These are phyloP conservation scores for Claviceps monticola DNA, from an alignment of 2,329 filamentous ascomycete species.

Conservation along the genomic window DNA sequence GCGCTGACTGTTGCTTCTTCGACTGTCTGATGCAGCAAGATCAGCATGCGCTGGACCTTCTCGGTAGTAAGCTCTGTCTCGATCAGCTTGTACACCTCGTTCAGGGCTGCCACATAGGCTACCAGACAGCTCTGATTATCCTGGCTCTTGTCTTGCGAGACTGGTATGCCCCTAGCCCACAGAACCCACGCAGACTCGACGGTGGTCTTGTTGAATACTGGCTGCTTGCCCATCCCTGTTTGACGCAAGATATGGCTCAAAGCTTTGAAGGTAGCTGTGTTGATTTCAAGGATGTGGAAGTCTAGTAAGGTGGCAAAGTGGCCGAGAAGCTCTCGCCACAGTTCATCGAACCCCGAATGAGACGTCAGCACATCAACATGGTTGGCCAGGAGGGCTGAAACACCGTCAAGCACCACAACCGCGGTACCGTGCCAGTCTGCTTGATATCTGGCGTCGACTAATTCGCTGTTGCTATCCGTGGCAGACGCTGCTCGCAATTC, in stretches of 20 bases:
- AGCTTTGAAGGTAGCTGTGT: constrained; percentile 56
- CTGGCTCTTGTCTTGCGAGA: constrained; percentile 26
- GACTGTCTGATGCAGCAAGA: constrained; percentile 56
- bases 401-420: constrained; percentile 58
- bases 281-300: constrained; percentile 53
- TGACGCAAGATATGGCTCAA: constrained; percentile 48
- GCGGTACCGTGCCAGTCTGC: constrained; percentile 62
- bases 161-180: constrained; percentile 54
- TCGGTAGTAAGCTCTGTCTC: constrained; percentile 47
- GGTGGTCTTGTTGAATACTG: constrained; percentile 34
- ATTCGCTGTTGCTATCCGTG: constrained; percentile 22
- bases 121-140: constrained; percentile 73
- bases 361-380: constrained; percentile 61
- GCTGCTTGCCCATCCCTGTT: constrained; percentile 27
- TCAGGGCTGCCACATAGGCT: constrained; percentile 66
- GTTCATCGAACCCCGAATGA: constrained; percentile 50
- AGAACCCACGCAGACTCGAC: constrained; percentile 53
- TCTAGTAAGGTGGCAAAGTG: constrained; percentile 53
- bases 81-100: constrained; percentile 66
- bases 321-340: constrained; percentile 62
- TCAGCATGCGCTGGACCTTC: constrained; percentile 53
- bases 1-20: constrained; percentile 52
- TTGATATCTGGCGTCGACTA: constrained; percentile 27
- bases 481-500: constrained; percentile 27
- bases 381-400: constrained; percentile 58